phyloP scores from a whole-genome alignment of 768 basidiomycete species.

The Arthromyces matolae region DNA sequence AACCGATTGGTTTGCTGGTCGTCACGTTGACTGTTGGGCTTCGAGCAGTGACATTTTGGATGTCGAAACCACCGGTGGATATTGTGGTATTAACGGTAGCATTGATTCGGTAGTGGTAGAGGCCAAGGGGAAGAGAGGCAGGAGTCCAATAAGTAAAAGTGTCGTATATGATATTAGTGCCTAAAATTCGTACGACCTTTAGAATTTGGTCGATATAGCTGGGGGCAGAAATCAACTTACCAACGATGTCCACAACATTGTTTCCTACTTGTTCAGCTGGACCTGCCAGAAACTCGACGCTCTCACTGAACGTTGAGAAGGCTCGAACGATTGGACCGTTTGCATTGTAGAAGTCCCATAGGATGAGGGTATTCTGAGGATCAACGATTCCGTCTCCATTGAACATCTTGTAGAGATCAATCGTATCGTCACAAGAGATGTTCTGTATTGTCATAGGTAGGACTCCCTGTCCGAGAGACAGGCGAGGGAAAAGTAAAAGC shows the following conservation, averaged over 20 bases:
- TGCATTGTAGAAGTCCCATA: too few species aligned
- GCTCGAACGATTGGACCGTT: not conserved
- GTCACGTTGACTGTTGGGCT: constrained; percentile 6
- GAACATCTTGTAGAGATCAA: not conserved
- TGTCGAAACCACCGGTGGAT: not conserved
- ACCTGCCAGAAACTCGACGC: constrained; percentile 2
- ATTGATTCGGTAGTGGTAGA: constrained; percentile 8
- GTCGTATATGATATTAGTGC: not conserved
- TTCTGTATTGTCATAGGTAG: not conserved
- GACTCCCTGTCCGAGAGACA: not conserved
- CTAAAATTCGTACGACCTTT: not conserved
- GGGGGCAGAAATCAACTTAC: not conserved
- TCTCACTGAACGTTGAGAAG: not conserved
- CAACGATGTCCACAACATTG: constrained; percentile 7
- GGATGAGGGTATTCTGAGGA: too few species aligned
- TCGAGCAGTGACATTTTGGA: constrained; percentile 1
- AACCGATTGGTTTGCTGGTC: constrained; percentile 7
- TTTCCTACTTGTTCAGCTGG: not conserved
- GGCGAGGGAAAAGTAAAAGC: not conserved
- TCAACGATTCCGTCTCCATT: too few species aligned
- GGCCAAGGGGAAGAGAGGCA: constrained; percentile 4
- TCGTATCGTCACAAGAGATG: not conserved
- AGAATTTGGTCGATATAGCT: too few species aligned
- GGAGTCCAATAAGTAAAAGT: constrained; percentile 1
- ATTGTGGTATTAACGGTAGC: constrained; percentile 3